Percentiles rank a stretch among this genome's conserved stretches.
Conservation (phyloP, 768 basidiomycete genomes). For the Scleroderma citrinum region DNA sequence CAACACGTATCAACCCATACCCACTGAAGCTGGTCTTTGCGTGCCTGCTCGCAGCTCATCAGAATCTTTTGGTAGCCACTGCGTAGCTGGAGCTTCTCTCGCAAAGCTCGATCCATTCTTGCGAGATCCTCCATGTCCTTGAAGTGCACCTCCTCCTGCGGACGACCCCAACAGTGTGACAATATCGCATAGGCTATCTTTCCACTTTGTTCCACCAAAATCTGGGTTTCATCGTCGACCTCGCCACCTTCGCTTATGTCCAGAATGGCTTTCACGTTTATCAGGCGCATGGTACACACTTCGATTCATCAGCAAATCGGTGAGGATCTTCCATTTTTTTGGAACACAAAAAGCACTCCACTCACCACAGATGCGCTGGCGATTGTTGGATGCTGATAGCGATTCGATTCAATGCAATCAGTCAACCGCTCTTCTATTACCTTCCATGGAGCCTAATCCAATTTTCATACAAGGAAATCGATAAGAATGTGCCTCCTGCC, state of each 20-base stretch:
- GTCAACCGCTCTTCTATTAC: no score
- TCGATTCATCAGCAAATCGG: no score
- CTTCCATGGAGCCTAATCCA: no score
- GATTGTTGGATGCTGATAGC: no score
- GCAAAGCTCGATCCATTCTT: not conserved
- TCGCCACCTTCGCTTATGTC: not conserved
- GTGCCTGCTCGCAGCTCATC: not conserved
- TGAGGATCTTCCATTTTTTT: no score
- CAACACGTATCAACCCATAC: conserved; percentile 16
- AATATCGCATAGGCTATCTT: conserved; percentile 2
- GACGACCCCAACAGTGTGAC: conserved; percentile 1
- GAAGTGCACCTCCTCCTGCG: not conserved
- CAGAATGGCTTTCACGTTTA: no score
- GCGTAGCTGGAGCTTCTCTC: not conserved
- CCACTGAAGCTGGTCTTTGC: conserved; percentile 1
- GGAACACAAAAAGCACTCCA: no score
- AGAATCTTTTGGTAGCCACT: conserved; percentile 1
- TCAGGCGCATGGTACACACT: no score
- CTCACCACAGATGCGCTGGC: no score
- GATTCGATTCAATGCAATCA: no score
- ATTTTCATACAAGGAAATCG: no score
- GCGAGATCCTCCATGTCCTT: not conserved
- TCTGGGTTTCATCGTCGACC: not conserved
- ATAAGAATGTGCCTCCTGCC: no score
- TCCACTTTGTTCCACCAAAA: not conserved